phyloP scores from a whole-genome alignment of 768 basidiomycete genomes.

The Boletales sp. region DNA sequence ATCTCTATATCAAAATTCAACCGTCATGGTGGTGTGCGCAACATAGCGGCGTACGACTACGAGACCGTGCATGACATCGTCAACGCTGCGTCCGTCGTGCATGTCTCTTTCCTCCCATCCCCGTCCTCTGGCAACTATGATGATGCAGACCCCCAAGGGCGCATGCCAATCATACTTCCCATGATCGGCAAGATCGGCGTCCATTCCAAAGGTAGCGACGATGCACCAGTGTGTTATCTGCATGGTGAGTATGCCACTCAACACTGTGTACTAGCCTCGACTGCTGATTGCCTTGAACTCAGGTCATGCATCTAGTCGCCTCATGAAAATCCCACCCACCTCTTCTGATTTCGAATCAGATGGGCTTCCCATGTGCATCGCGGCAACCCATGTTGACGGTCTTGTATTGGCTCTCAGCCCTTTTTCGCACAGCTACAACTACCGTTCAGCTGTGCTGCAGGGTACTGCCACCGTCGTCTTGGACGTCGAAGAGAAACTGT shows the following conservation, averaged over 20 bases:
- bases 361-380: slow-evolving; percentile 18
- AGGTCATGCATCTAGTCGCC: slow-evolving; percentile 24
- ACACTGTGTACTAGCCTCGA: no score
- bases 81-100: slow-evolving; percentile 21
- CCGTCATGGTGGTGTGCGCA: no score
- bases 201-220: slow-evolving; percentile 10
- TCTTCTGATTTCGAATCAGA: background rate
- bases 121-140: slow-evolving; percentile 8
- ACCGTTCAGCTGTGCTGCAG: slow-evolving; percentile 23
- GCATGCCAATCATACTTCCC: slow-evolving; percentile 20
- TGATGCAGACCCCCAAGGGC: slow-evolving; percentile 5
- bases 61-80: slow-evolving; percentile 20
- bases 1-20: no score
- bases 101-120: slow-evolving; percentile 22
- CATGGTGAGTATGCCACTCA: slow-evolving; percentile 11
- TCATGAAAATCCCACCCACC: slow-evolving; percentile 21
- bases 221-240: slow-evolving; percentile 16
- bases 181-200: slow-evolving; percentile 24
- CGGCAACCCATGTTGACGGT: slow-evolving; percentile 24
- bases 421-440: slow-evolving; percentile 26
- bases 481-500: slow-evolving; percentile 20
- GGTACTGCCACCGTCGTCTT: slow-evolving; percentile 14
- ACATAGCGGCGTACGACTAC: slow-evolving; percentile 19
- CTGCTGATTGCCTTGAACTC: background rate
- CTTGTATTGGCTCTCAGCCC: slow-evolving; percentile 21